Conservation (phyloP, 495 filamentous ascomycete genomes). For the Xylaria curta region DNA sequence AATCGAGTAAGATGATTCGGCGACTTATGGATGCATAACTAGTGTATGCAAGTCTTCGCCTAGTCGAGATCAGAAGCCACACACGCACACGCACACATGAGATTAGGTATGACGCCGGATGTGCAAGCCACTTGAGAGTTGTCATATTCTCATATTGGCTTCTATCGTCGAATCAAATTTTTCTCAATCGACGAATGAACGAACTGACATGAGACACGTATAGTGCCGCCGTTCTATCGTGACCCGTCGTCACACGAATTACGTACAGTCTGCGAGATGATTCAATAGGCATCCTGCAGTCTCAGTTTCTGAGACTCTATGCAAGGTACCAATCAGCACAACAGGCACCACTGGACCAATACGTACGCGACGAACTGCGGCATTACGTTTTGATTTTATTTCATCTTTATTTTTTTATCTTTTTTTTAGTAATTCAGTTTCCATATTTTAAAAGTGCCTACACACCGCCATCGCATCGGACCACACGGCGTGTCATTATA, state of each 20-base stretch:
- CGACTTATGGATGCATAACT: constrained; percentile 12
- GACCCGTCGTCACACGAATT: neutral
- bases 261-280: neutral
- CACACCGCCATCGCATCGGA: neutral
- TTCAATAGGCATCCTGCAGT: neutral
- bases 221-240: neutral
- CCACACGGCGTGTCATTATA: constrained; percentile 22
- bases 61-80: constrained; percentile 2
- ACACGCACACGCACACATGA: too few relatives aligned
- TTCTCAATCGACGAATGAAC: neutral
- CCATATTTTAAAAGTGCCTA: too few relatives aligned
- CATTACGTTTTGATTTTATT: too few relatives aligned
- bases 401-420: too few relatives aligned
- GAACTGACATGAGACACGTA: neutral
- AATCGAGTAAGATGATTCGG: neutral
- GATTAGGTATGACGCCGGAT: constrained; percentile 4
- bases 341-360: neutral
- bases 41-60: constrained; percentile 9
- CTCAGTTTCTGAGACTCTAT: neutral
- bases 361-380: too few relatives aligned
- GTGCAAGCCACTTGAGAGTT: constrained; percentile 17
- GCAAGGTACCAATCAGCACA: neutral
- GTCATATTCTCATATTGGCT: constrained; percentile 15
- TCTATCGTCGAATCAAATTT: neutral
- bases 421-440: too few relatives aligned